Evolutionary conservation across 371 early-diverging fungal genomes (phyloP), one percentile per base, ranked within the genome.

Genomic region (Lichtheimia corymbifera): DNA sequence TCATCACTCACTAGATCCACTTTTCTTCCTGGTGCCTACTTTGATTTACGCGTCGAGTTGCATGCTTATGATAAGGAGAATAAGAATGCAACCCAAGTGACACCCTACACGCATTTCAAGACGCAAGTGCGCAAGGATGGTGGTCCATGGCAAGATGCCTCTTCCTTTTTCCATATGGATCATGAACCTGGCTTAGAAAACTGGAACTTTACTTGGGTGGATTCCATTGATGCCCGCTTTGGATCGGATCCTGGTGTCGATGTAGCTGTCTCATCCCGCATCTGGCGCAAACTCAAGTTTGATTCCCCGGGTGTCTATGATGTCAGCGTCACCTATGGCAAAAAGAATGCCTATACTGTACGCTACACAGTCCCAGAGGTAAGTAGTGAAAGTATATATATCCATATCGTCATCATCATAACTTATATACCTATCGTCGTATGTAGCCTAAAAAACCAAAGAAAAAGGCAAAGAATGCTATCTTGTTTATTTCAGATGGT

Each of bases 401-500:
- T 42, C 24, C 22, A 5, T 18, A 5, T 22, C 0, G n/a, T 12
- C 20, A 47, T 47, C 7, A 12, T 17, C n/a, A 17, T 20, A 11
- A 20, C n/a, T 50, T 9, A 2, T 7, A n/a, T 9, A 53, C 22
- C 1, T 17, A 17, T 14, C 5, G 6, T 14, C 5, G 6, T 28
- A 17, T 11, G 6, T 52, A 76, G 59, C 78, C 83, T 42, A 80
- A 76, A 59, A 59, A 71, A 18, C 73, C 76, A 55, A 80, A 77
- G 70, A 79, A 83, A 61, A 83, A 85, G 69, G 89, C 87, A 65
- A 89, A 89, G 79, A 91, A 91, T 70, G 83, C 85, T 12, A 82
- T 88, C 51, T 59, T 89, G 43, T 89, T 91, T 72, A 88, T 91
- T 58, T 84, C 88, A 60, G 91, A 91, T 69, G 91, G 91, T 76